Conservation (phyloP, 805 yeast species). For the Zygosaccharomyces lentus region DNA sequence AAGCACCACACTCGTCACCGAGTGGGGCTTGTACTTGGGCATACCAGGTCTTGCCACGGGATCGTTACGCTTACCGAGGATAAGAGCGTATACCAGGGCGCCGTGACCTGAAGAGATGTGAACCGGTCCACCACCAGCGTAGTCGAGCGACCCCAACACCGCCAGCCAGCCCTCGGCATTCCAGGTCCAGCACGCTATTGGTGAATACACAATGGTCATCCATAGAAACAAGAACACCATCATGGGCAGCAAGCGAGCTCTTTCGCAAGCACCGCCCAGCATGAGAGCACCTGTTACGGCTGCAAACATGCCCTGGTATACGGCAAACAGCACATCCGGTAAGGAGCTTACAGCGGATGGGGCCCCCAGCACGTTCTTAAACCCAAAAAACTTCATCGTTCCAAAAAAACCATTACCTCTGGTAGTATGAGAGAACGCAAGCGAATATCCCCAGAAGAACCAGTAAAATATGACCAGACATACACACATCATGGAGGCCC, state of each 20-base stretch:
- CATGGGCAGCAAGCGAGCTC: constrained; percentile 95
- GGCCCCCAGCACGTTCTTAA: constrained; percentile 77
- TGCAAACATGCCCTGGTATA: constrained; percentile 97
- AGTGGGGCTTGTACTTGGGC: constrained; percentile 92
- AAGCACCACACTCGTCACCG: constrained; percentile 81
- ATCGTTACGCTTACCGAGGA: constrained; percentile 90
- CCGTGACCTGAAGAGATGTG: constrained; percentile 93
- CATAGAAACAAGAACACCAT: constrained; percentile 90
- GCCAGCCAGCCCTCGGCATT: constrained; percentile 88
- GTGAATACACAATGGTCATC: constrained; percentile 94
- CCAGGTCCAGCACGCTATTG: constrained; percentile 98
- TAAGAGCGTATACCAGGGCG: constrained; percentile 88
- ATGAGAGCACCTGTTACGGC: constrained; percentile 86
- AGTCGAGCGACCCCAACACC: constrained; percentile 80
- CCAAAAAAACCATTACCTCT: constrained; percentile 69
- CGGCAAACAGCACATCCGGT: constrained; percentile 89
- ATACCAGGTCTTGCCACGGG: constrained; percentile 57
- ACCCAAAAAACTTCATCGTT: constrained; percentile 71
- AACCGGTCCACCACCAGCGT: constrained; percentile 99
- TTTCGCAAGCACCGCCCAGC: constrained; percentile 97
- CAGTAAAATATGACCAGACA: constrained; percentile 86
- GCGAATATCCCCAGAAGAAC: constrained; percentile 98
- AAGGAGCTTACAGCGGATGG: constrained; percentile 61
- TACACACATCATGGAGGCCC: constrained; percentile 91
- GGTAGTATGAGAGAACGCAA: constrained; percentile 71